Evolutionary conservation across 768 basidiomycete species (phyloP).

Genomic region (Phlegmacium glaucopus): DNA sequence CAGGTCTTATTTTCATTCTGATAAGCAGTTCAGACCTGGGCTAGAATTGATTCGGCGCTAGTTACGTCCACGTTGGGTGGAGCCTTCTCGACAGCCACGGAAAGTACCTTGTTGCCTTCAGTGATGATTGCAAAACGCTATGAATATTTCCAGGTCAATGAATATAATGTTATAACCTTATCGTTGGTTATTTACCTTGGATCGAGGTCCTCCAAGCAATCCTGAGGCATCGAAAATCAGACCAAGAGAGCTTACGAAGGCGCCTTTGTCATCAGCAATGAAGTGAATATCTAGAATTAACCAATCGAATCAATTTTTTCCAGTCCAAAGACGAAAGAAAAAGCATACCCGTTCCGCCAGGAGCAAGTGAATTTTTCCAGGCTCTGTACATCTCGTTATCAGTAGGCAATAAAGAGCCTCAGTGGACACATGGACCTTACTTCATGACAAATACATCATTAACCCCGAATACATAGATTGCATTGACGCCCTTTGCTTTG

Average conservation of each 20-base stretch:
- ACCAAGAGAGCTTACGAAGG: slow-evolving; percentile 51
- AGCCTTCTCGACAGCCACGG: slow-evolving; percentile 49
- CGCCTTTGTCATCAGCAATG: slow-evolving; percentile 66
- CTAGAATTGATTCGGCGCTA: slow-evolving; percentile 44
- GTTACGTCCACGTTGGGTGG: slow-evolving; percentile 49
- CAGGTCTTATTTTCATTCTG: no score
- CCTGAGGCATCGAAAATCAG: slow-evolving; percentile 59
- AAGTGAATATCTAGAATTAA: slow-evolving; percentile 46
- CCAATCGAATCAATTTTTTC: not conserved
- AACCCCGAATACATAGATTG: slow-evolving; percentile 69
- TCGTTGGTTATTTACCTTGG: slow-evolving; percentile 43
- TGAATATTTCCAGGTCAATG: not conserved
- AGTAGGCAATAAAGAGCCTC: no score
- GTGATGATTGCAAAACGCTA: slow-evolving; percentile 56
- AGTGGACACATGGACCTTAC: no score
- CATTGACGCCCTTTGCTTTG: slow-evolving; percentile 71
- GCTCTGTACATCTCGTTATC: slow-evolving; percentile 36
- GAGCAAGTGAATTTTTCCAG: slow-evolving; percentile 63
- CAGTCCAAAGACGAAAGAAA: slow-evolving; percentile 5
- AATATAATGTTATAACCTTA: not conserved
- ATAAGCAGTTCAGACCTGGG: slow-evolving; percentile 23
- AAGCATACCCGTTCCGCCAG: slow-evolving; percentile 54
- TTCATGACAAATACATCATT: slow-evolving; percentile 79
- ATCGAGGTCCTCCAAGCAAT: slow-evolving; percentile 63
- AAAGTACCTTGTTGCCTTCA: slow-evolving; percentile 54